phyloP scores from a whole-genome alignment of 2,329 filamentous ascomycete species.

The Colletotrichum agaves region DNA sequence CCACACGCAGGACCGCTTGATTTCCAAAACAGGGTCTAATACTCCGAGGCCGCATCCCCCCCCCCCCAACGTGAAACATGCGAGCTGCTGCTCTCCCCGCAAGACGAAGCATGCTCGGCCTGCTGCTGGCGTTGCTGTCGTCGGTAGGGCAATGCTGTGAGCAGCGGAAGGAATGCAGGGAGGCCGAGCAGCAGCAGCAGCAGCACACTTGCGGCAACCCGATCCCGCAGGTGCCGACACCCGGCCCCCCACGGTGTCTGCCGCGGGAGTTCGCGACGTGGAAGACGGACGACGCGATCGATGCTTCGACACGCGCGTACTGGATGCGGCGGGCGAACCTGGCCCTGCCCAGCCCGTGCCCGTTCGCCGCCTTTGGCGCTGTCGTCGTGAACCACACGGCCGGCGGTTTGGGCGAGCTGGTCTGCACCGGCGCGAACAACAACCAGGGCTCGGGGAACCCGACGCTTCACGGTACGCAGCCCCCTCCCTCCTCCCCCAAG shows the following conservation, averaged over 20 bases:
- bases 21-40: slow-evolving; percentile 5
- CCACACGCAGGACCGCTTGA: neutral
- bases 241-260: neutral
- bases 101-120: slow-evolving; percentile 13
- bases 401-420: slow-evolving; percentile 52
- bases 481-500: neutral
- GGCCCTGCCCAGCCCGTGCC: slow-evolving; percentile 60
- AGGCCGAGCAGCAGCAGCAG: neutral
- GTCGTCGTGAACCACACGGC: slow-evolving; percentile 66
- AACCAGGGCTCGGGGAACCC: slow-evolving; percentile 59
- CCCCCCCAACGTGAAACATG: slow-evolving; percentile 25
- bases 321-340: slow-evolving; percentile 65
- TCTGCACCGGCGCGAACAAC: slow-evolving; percentile 63
- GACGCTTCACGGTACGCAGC: slow-evolving; percentile 57
- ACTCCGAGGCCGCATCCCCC: slow-evolving; percentile 9
- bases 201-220: neutral
- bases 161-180: neutral
- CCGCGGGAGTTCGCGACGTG: neutral
- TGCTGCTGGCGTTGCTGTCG: slow-evolving; percentile 10
- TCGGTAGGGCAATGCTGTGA: neutral
- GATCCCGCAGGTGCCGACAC: neutral
- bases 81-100: neutral
- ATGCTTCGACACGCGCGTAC: slow-evolving; percentile 53
- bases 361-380: slow-evolving; percentile 63
- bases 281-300: slow-evolving; percentile 41